phyloP scores from a whole-genome alignment of 2,329 filamentous ascomycete genomes.

The Aspergillus novoparasiticus region DNA sequence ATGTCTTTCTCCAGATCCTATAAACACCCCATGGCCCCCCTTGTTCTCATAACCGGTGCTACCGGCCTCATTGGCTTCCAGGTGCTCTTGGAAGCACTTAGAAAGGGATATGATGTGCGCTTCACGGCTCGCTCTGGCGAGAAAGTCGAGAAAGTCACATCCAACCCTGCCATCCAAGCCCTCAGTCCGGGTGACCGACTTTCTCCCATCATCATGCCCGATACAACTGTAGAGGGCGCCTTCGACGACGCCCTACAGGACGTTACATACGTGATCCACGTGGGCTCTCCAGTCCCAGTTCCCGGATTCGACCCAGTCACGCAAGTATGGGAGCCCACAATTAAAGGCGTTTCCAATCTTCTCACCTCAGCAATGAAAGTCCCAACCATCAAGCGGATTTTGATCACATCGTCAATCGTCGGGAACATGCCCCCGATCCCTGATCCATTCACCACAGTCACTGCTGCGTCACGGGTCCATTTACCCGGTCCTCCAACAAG shows the following conservation, averaged over 20 bases:
- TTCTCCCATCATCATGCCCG: background rate
- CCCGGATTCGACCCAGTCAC: conserved; percentile 5
- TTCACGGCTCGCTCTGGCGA: background rate
- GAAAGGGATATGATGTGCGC: background rate
- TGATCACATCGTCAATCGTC: conserved; percentile 3
- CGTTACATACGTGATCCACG: background rate
- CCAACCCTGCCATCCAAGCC: background rate
- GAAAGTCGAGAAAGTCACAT: background rate
- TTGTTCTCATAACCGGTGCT: background rate
- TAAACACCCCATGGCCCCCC: background rate
- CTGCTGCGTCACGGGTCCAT: background rate
- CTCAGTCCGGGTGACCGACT: background rate
- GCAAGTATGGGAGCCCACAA: conserved; percentile 5
- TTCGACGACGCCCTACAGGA: background rate
- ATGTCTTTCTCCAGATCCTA: background rate
- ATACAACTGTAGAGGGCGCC: background rate
- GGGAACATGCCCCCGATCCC: background rate
- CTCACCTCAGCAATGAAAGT: background rate
- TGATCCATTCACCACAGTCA: background rate
- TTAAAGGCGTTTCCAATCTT: background rate
- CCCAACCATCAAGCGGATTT: background rate
- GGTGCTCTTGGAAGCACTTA: background rate
- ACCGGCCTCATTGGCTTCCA: background rate
- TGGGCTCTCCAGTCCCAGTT: background rate
- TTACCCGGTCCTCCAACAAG: background rate